These are phyloP conservation scores for Polytrichum formosum DNA, from an alignment of 225 moss, liverwort and hornwort genomes.

Conservation along the genomic window DNA sequence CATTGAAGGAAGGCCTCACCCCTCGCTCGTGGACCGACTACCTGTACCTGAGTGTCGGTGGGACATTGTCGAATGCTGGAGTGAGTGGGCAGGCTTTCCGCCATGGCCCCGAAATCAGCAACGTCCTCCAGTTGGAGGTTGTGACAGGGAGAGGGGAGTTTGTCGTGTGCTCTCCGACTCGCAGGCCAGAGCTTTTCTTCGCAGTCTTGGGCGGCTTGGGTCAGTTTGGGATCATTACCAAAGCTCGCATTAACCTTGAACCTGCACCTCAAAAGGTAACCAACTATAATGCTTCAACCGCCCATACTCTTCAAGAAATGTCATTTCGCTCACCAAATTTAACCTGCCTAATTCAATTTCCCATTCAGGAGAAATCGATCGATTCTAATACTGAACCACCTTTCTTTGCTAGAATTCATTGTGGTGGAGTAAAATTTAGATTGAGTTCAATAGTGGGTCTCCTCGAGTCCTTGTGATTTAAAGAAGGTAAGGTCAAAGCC, in stretches of 20 bases:
- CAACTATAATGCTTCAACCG: not conserved
- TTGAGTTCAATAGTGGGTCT: too few relatives aligned
- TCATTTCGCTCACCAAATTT: too few relatives aligned
- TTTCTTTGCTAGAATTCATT: too few relatives aligned
- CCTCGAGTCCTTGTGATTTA: too few relatives aligned
- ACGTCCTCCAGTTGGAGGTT: conserved; percentile 63
- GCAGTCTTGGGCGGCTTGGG: conserved; percentile 80
- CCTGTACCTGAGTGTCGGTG: conserved; percentile 77
- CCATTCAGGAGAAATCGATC: too few relatives aligned
- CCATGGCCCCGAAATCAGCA: conserved; percentile 85
- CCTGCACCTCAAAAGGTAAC: conserved; percentile 48
- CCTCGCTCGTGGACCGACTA: conserved; percentile 85
- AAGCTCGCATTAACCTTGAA: conserved; percentile 65
- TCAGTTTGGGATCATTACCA: conserved; percentile 88
- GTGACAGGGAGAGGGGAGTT: conserved; percentile 75
- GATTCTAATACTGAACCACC: too few relatives aligned
- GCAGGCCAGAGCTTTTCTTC: conserved; percentile 58
- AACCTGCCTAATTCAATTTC: too few relatives aligned
- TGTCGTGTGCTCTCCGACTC: conserved; percentile 44
- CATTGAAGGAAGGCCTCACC: conserved; percentile 50
- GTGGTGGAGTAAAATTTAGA: too few relatives aligned
- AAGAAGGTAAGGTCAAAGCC: too few relatives aligned
- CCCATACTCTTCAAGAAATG: too few relatives aligned
- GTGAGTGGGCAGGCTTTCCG: conserved; percentile 87
- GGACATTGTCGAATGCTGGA: conserved; percentile 93